A percentile compares a stretch with the other conserved stretches of the same genome.
phyloP scores from a whole-genome alignment of 345 rosid genomes.

The Syzygium aromaticum region DNA sequence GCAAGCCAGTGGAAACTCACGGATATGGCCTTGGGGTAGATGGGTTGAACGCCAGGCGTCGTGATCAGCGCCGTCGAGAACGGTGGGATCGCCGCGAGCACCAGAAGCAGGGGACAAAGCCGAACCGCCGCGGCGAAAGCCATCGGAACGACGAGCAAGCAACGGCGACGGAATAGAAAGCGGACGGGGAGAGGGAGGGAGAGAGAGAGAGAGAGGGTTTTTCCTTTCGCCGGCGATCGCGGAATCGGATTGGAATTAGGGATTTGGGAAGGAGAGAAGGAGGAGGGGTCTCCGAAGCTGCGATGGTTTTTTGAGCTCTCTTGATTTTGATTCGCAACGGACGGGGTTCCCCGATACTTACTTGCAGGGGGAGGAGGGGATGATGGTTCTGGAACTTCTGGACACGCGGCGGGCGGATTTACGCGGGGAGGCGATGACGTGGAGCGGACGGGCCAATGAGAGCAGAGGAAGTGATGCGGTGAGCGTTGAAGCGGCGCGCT shows the following conservation, averaged over 20 bases:
- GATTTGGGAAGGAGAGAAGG: not conserved
- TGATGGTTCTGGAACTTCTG: not conserved
- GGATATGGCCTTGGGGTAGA: slow-evolving; percentile 66
- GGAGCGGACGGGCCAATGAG: slow-evolving; percentile 9
- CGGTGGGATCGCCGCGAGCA: slow-evolving; percentile 24
- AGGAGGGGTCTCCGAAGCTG: not conserved
- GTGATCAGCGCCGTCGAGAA: slow-evolving; percentile 28
- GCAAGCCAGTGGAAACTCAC: slow-evolving; percentile 20
- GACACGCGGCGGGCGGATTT: not conserved
- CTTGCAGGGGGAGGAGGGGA: not conserved
- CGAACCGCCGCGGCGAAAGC: not conserved
- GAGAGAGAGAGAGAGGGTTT: not conserved
- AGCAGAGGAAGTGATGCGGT: not conserved
- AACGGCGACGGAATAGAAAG: not conserved
- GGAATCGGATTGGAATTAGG: not conserved
- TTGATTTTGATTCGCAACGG: not conserved
- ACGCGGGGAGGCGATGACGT: slow-evolving; percentile 31
- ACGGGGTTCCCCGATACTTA: not conserved
- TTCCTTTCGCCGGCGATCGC: not conserved
- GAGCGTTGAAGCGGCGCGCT: not conserved
- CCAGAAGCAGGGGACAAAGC: slow-evolving; percentile 16
- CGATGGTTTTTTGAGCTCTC: not conserved
- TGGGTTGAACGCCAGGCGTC: slow-evolving; percentile 25
- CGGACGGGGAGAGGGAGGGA: not conserved
- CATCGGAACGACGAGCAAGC: not conserved